Base-by-base conservation (phyloP, 1,284 basidiomycete genomes). In the Bjerkandera adusta region DNA sequence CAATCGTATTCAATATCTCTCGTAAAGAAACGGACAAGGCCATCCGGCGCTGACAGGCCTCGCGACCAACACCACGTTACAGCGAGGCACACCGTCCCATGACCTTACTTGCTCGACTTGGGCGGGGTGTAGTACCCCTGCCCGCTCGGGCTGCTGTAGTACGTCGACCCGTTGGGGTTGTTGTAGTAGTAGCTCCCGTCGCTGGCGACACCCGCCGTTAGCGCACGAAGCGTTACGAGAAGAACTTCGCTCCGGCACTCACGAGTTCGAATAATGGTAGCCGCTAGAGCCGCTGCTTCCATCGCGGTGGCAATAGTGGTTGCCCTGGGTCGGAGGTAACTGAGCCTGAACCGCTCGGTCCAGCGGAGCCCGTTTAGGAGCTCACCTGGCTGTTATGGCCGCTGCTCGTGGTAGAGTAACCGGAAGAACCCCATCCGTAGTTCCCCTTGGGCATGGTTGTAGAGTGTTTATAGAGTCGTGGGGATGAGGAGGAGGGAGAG, bases 211-310 rank as follows among this genome's bases (percentile, higher is more conserved):
- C 4, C 13, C 8, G 29, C n/a, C 11, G 15, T 33, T n/a, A 34
- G 33, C 15, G 22, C 26, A 25, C 8, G 25, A 34, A 34, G 20
- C 32, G 12, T 13, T 29, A 16, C 25, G 21, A 10, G 10, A 29
- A 7, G 5, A 18, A 25, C 11, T 21, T 6, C 5, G 25, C 22
- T 15, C n/a, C 27, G 21, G 5, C 35, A 30, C 56, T 15, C 45
- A 63, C 60, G 47, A 32, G 57, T 63, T 64, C 33, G 55, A 59
- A 52, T 63, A 62, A 43, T 63, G 63, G 44, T 62, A 63, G 8
- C 57, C 57, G 36, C 50, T 52, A 4, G 38, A 49, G 30, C 57
- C 57, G 22, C 50, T 51, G 20, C 51, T 52, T 18, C 50, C 50
- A 26, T 53, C 50, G 29, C 59, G 58, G 45, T 51, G 49, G 53